Percentiles rank a stretch among this genome's conserved stretches.
phyloP scores from a whole-genome alignment of 257 asterid species.

The Anisodus tanguticus region DNA sequence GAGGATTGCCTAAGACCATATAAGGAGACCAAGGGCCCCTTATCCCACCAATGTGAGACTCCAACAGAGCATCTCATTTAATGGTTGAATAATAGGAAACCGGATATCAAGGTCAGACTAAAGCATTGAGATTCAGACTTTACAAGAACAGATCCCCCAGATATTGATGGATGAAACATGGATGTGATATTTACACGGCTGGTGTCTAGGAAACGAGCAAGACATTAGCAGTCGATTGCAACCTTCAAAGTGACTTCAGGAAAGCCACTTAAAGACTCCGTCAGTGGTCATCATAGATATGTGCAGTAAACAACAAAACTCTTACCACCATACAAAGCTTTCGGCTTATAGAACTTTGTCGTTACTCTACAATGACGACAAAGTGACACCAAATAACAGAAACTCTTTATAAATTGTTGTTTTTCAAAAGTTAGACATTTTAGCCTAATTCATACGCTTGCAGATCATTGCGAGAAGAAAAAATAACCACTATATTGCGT shows the following conservation, averaged over 20 bases:
- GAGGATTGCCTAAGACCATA: too few relatives aligned
- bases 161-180: neutral
- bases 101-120: neutral
- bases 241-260: slow-evolving; percentile 5
- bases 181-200: neutral
- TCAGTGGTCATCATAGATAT: neutral
- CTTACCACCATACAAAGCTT: neutral
- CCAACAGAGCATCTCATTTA: neutral
- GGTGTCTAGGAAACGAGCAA: neutral
- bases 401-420: neutral
- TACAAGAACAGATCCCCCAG: neutral
- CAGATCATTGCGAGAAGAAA: neutral
- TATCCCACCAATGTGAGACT: too few relatives aligned
- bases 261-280: neutral
- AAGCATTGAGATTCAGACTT: slow-evolving; percentile 3
- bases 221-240: neutral
- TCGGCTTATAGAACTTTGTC: neutral
- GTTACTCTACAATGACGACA: neutral
- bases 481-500: neutral
- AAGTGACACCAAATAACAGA: slow-evolving; percentile 9
- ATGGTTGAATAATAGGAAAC: neutral
- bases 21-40: too few relatives aligned
- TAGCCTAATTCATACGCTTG: neutral
- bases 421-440: neutral
- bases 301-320: slow-evolving; percentile 8